A percentile compares a stretch with the other conserved stretches of the same genome.
Evolutionary conservation across 2,329 filamentous ascomycete genomes (phyloP).

Genomic region (Tetracladium maxilliforme): DNA sequence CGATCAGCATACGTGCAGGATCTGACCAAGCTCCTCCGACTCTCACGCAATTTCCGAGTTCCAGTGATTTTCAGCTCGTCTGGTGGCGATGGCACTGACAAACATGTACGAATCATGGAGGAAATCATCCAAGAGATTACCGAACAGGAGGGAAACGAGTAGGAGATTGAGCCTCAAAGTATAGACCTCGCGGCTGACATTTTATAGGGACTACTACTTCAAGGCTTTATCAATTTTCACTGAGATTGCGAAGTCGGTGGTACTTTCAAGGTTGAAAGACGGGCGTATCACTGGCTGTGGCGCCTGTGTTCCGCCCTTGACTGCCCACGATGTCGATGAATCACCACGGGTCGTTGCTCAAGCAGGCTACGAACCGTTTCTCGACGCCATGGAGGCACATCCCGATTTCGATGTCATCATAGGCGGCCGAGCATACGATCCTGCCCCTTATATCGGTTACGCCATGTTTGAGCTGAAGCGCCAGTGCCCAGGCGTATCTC

Average conservation of each 20-base stretch:
- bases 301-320: conserved; percentile 22
- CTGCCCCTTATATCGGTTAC: conserved; percentile 22
- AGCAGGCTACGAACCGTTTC: conserved; percentile 28
- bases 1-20: conserved; percentile 25
- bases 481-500: too few species aligned
- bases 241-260: conserved; percentile 16
- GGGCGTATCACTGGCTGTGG: conserved; percentile 21
- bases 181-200: not conserved
- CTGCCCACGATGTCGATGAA: conserved; percentile 18
- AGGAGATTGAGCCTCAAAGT: conserved; percentile 1
- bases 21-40: conserved; percentile 20
- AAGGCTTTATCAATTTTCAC: conserved; percentile 23
- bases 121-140: conserved; percentile 22
- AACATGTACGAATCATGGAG: conserved; percentile 23
- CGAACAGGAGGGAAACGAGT: conserved; percentile 8
- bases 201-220: conserved; percentile 9
- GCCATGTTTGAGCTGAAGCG: conserved; percentile 24
- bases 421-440: conserved; percentile 21
- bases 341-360: conserved; percentile 25
- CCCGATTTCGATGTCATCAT: conserved; percentile 24
- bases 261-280: conserved; percentile 14
- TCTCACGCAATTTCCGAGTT: conserved; percentile 16
- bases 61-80: conserved; percentile 27
- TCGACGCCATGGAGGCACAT: conserved; percentile 21
- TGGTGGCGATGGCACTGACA: conserved; percentile 30